Conservation (phyloP, 140 eudicot species). For the Eryngium alpinum region DNA sequence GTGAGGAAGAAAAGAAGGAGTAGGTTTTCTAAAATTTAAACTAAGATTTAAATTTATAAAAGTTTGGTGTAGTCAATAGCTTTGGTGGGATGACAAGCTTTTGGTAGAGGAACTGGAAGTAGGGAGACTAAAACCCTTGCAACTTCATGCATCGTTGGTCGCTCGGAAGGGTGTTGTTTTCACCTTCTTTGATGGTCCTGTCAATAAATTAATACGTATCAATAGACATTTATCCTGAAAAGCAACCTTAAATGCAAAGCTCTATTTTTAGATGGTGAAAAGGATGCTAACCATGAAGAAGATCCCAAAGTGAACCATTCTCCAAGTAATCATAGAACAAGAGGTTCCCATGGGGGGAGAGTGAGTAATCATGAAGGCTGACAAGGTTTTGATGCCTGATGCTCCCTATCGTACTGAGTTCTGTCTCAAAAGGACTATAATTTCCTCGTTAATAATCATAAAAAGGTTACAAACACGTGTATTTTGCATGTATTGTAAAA, state of each 20-base stretch:
- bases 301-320: conserved; percentile 97
- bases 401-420: conserved; percentile 72
- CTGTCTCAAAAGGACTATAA: conserved; percentile 88
- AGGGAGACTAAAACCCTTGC: conserved; percentile 55
- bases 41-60: too few relatives aligned
- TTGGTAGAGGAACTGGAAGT: conserved; percentile 38
- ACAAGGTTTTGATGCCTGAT: conserved; percentile 83
- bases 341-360: conserved; percentile 71
- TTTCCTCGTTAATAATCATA: too few relatives aligned
- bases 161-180: conserved; percentile 58
- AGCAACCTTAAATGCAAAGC: not conserved
- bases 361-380: conserved; percentile 80
- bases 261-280: not conserved
- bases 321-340: conserved; percentile 92
- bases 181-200: conserved; percentile 76
- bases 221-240: not conserved
- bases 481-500: too few relatives aligned
- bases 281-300: conserved; percentile 65
- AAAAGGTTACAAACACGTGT: too few relatives aligned
- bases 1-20: too few relatives aligned
- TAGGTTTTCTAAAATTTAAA: too few relatives aligned
- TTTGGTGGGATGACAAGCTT: conserved; percentile 28
- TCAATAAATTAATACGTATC: not conserved
- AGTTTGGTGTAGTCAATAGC: conserved; percentile 42
- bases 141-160: conserved; percentile 93